These are phyloP conservation scores for Rasamsonia emersonii DNA, from an alignment of 2,329 filamentous ascomycete species.

Conservation along the genomic window DNA sequence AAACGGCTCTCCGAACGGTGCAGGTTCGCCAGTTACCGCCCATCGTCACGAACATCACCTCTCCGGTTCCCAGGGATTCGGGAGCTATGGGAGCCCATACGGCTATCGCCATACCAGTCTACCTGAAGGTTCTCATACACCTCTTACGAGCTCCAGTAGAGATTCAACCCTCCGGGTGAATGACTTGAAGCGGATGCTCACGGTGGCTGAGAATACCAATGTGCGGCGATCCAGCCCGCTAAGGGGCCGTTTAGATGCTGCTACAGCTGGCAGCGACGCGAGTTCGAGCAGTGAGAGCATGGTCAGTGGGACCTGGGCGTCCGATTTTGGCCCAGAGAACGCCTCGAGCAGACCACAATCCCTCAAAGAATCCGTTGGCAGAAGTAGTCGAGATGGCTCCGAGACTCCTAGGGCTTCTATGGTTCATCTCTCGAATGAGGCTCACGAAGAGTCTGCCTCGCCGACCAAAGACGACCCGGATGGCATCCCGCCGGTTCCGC, in stretches of 20 bases:
- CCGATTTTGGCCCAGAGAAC: slow-evolving; percentile 24
- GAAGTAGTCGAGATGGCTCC: slow-evolving; percentile 18
- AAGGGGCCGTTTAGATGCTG: slow-evolving; percentile 27
- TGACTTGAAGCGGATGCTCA: slow-evolving; percentile 40
- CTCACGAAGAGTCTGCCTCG: slow-evolving; percentile 7
- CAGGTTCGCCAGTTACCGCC: slow-evolving; percentile 14
- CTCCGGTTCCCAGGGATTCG: slow-evolving; percentile 12
- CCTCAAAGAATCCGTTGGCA: slow-evolving; percentile 13
- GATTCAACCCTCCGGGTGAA: slow-evolving; percentile 41
- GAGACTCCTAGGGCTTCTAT: slow-evolving; percentile 24
- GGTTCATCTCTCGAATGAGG: slow-evolving; percentile 12
- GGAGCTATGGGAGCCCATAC: slow-evolving; percentile 19
- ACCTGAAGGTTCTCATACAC: slow-evolving; percentile 26
- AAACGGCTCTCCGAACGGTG: slow-evolving; percentile 22
- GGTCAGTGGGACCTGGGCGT: slow-evolving; percentile 31
- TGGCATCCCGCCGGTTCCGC: slow-evolving; percentile 39
- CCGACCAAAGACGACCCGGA: slow-evolving; percentile 13
- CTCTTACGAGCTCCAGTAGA: slow-evolving; percentile 29
- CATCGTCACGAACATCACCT: slow-evolving; percentile 13
- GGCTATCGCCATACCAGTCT: slow-evolving; percentile 28
- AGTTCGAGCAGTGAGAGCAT: slow-evolving; percentile 39
- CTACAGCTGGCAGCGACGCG: slow-evolving; percentile 21
- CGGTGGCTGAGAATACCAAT: slow-evolving; percentile 27
- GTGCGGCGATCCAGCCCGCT: slow-evolving; percentile 34
- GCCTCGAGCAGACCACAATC: slow-evolving; percentile 20